phyloP scores from a whole-genome alignment of 345 rosid species.

The Eucalyptus erythrocorys region DNA sequence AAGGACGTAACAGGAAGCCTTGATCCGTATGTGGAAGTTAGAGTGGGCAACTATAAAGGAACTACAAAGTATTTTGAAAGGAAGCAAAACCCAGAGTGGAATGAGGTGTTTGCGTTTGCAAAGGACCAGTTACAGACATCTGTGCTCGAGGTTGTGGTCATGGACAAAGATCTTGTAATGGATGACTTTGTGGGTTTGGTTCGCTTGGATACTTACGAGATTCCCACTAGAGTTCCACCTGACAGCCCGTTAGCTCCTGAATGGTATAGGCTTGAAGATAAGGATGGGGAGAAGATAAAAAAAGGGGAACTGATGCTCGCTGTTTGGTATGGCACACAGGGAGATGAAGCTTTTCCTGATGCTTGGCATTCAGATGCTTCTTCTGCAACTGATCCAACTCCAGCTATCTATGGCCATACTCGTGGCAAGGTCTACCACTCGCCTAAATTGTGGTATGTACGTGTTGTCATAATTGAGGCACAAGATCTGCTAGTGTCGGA shows the following conservation, averaged over 20 bases:
- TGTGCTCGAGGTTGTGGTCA: conserved; percentile 52
- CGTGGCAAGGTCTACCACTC: conserved; percentile 91
- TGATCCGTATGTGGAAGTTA: conserved; percentile 80
- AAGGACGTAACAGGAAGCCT: conserved; percentile 75
- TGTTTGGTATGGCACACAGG: conserved; percentile 96
- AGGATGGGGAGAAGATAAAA: conserved; percentile 40
- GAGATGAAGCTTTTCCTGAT: conserved; percentile 89
- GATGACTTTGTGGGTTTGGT: conserved; percentile 73
- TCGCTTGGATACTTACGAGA: conserved; percentile 48
- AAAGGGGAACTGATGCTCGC: conserved; percentile 86
- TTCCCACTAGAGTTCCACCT: conserved; percentile 69
- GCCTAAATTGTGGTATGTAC: conserved; percentile 87
- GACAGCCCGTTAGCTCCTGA: conserved; percentile 96
- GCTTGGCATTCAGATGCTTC: conserved; percentile 85
- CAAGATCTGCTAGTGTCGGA: conserved; percentile 62
- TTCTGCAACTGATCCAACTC: conserved; percentile 32
- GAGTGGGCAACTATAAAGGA: conserved; percentile 80
- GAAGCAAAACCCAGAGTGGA: conserved; percentile 77
- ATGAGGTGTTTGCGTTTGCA: conserved; percentile 82
- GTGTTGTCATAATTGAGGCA: conserved; percentile 75
- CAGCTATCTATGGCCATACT: conserved; percentile 28
- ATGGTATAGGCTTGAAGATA: conserved; percentile 74
- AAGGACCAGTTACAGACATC: conserved; percentile 60
- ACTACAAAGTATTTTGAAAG: conserved; percentile 61
- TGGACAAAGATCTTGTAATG: conserved; percentile 63